phyloP scores from a whole-genome alignment of 768 basidiomycete genomes.

The Boletus rex-veris region DNA sequence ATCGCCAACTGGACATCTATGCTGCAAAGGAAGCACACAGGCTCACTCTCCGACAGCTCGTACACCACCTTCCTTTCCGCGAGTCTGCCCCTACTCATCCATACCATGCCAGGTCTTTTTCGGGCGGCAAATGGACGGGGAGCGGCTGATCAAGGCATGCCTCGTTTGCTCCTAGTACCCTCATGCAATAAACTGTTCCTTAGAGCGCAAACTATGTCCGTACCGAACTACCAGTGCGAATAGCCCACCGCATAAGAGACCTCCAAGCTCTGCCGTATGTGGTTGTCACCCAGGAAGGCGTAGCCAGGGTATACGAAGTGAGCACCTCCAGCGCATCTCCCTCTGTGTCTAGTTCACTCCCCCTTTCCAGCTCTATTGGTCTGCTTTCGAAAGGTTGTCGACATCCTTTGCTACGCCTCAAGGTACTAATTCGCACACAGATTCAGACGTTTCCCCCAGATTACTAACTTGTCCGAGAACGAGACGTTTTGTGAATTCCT shows the following conservation, averaged over 20 bases:
- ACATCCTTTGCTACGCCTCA: not conserved
- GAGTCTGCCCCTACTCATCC: not conserved
- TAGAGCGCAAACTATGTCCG: constrained; percentile 91
- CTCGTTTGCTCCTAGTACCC: not conserved
- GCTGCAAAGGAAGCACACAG: constrained; percentile 69
- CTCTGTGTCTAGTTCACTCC: not conserved
- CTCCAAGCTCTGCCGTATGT: constrained; percentile 83
- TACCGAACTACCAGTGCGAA: constrained; percentile 82
- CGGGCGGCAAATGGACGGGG: constrained; percentile 78
- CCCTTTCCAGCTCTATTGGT: constrained; percentile 68
- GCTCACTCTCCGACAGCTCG: constrained; percentile 76
- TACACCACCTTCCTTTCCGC: constrained; percentile 31
- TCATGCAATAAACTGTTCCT: not conserved
- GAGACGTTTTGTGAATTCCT: constrained; percentile 75
- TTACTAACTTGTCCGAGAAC: constrained; percentile 73
- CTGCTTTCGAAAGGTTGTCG: constrained; percentile 76
- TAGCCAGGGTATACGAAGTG: constrained; percentile 82
- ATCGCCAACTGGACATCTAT: constrained; percentile 76
- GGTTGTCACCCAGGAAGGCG: constrained; percentile 81
- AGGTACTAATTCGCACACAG: constrained; percentile 36
- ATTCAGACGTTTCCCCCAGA: constrained; percentile 68
- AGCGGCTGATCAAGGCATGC: constrained; percentile 69
- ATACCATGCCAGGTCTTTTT: constrained; percentile 62
- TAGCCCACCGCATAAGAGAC: constrained; percentile 84
- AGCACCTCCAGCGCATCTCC: constrained; percentile 23